Evolutionary conservation across 768 basidiomycete genomes (phyloP), one percentile per base, ranked within the genome.

Genomic region (Russula dissimulans): DNA sequence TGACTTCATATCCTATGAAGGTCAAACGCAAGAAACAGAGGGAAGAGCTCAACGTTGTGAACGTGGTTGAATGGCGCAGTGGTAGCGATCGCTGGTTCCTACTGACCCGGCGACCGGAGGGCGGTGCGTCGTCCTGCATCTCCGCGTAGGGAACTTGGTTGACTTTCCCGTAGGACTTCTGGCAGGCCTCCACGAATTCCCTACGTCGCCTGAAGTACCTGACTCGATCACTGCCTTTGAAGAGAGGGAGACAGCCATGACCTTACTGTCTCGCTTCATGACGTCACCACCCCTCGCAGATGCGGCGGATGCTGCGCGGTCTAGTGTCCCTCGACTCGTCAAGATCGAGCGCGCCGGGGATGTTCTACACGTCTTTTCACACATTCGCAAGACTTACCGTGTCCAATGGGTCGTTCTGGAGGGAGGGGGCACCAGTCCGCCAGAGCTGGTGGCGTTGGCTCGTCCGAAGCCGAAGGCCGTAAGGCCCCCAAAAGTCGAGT

Each of bases 171-270:
- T 61, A 97, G 95, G 95, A 26, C 84, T 97, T 48, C 77, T 97
- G 55, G 95, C 91, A 18, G 92, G 95, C 10, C 75, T 97, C 44
- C 85, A 86, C 70, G 93, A 97, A 68, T 94, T 94, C 74, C 90
- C 92, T 57, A 82, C 89, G 22, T 71, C 74, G 42, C 69, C 80
- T 56, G 77, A 86, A 69, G 77, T 87, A 58, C 69, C 78, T 43
- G 73, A 71, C 66, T 71, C 76, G 47, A 74, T 76, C 10, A 74
- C 77, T 11, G 60, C 67, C n/a, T 67, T 67, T 12, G 69, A 70
- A 41, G 70, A 70, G 34, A 66, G 60, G 36, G 68, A 73, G 57
- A 72, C 76, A 18, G 68, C 77, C 17, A 62, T 70, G 49, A 61
- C 60, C 65, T 72, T 77, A 58, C 72, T 78, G 66, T 74, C 71